These are phyloP conservation scores for Yamadazyma sp. DNA, from an alignment of 805 yeast species.

Conservation along the genomic window DNA sequence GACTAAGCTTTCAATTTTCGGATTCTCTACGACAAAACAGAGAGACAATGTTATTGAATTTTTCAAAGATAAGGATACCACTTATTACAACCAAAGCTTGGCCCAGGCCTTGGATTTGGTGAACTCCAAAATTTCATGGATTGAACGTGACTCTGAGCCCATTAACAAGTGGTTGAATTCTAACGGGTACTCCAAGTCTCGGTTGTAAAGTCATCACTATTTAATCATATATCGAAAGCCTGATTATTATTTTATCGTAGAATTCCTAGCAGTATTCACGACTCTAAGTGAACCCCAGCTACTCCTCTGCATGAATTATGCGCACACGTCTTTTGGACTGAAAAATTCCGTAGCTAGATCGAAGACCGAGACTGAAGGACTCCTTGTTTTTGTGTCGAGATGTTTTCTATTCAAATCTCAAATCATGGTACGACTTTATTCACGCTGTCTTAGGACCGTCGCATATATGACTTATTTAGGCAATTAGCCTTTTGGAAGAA, in stretches of 20 bases:
- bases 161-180: conserved; percentile 50
- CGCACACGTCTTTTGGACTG: conserved; percentile 20
- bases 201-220: conserved; percentile 14
- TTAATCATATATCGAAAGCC: too few relatives aligned
- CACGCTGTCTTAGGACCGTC: too few relatives aligned
- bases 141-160: conserved; percentile 50
- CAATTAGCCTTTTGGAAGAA: too few relatives aligned
- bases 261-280: background rate
- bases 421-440: too few relatives aligned
- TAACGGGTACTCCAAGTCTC: conserved; percentile 27
- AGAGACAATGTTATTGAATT: conserved; percentile 50
- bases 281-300: too few relatives aligned
- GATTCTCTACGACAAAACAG: conserved; percentile 58
- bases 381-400: too few relatives aligned
- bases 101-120: conserved; percentile 65
- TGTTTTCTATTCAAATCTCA: too few relatives aligned
- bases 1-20: conserved; percentile 59
- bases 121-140: conserved; percentile 57
- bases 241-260: too few relatives aligned
- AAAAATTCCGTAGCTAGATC: too few relatives aligned
- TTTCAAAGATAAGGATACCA: conserved; percentile 54
- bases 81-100: conserved; percentile 63
- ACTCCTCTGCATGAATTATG: conserved; percentile 17
- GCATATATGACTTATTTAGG: too few relatives aligned
- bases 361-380: too few relatives aligned